Evolutionary conservation across 2,329 filamentous ascomycete species (phyloP), one percentile per base, ranked within the genome.

Genomic region (Amphichorda felina): DNA sequence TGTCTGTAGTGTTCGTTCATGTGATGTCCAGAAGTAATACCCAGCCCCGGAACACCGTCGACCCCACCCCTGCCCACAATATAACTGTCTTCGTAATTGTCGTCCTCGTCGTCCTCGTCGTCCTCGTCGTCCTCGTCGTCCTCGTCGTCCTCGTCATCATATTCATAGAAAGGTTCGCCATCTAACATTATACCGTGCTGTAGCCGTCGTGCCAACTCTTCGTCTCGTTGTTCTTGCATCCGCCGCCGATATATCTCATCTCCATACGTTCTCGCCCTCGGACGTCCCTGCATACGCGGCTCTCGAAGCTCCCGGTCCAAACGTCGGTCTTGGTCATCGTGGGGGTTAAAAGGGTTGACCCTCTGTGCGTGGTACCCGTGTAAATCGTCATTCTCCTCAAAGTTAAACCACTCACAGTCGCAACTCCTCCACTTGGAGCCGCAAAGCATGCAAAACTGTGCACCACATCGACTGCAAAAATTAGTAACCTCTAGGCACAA

Each of bases 371-470:
- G 14, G 28, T 30, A 16, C 8, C n/a, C 7, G 28, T 14, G 4
- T 9, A 30, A 4, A 30, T 74, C 68, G 46, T 78, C 38, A 9
- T 22, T 14, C 18, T 14, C n/a, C 8, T 33, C 32, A 25, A 34
- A 73, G 50, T 78, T 82, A 63, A 88, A 87, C 75, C 78, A 84
- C 0, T 82, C 79, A 45, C 86, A 94, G 36, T 82, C 75, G 50
- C 86, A 94, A 1, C 68, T 77, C 59, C 85, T 89, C 85, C 86
- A 93, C 46, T 82, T 82, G 22, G 64, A 53, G 16, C 82, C 86
- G 51, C 87, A 94, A 18, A 84, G 70, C 73, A 91, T 87, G 59
- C 87, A 94, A 50, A 93, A 93, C 47, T 93, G 73, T 19, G 83
- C 83, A 36, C 74, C 79, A 50, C 87, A 94, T 37, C 77, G 82